Evolutionary conservation across 2,329 filamentous ascomycete species (phyloP).

Genomic region (Neobulgaria alba): DNA sequence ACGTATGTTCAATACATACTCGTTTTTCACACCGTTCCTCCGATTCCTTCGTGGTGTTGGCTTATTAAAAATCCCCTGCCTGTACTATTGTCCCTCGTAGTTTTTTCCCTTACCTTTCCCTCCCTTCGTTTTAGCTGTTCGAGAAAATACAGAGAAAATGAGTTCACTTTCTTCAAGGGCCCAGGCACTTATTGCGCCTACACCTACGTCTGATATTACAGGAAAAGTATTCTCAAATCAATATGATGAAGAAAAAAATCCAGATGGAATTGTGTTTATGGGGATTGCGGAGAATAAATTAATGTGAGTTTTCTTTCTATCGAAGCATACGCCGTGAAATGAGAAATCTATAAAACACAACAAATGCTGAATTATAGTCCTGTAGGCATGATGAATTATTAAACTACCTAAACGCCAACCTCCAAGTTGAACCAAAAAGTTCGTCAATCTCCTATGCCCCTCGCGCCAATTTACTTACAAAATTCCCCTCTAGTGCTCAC

Average conservation of each 20-base stretch:
- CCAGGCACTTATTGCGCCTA: constrained; percentile 1
- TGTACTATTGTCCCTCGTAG: not conserved
- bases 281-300: constrained; percentile 14
- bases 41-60: no score
- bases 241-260: constrained; percentile 5
- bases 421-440: constrained; percentile 5
- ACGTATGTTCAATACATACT: no score
- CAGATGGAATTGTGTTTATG: constrained; percentile 9
- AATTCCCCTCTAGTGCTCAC: constrained; percentile 10
- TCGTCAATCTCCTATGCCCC: not conserved
- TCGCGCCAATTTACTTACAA: no score
- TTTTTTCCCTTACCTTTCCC: not conserved
- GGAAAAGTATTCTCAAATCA: constrained; percentile 9
- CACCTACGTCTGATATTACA: constrained; percentile 5
- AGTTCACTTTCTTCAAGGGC: constrained; percentile 1
- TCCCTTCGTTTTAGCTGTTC: not conserved
- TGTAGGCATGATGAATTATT: constrained; percentile 11
- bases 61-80: no score
- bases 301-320: constrained; percentile 3
- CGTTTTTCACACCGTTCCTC: no score
- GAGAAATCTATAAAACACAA: no score
- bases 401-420: constrained; percentile 6
- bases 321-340: no score
- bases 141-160: not conserved
- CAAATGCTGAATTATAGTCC: no score